Percentiles rank a stretch among this genome's conserved stretches.
phyloP scores from a whole-genome alignment of 345 rosid species.

The Salix arbutifolia region DNA sequence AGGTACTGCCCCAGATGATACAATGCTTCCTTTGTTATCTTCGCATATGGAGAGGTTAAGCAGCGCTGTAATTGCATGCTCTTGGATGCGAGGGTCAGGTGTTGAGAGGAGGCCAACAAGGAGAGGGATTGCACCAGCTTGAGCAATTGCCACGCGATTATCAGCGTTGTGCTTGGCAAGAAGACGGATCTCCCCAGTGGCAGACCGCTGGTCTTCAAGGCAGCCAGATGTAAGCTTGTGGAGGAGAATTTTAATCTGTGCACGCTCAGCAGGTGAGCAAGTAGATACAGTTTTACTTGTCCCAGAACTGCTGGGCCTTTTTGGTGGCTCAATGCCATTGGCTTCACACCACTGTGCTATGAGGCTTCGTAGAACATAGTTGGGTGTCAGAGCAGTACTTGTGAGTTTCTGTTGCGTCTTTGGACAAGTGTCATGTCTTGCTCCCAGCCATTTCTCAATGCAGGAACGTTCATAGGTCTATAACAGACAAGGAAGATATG shows the following conservation, averaged over 20 bases:
- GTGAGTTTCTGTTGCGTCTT: slow-evolving; percentile 82
- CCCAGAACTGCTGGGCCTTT: slow-evolving; percentile 65
- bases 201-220: slow-evolving; percentile 75
- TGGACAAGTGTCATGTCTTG: slow-evolving; percentile 86
- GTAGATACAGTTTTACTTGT: slow-evolving; percentile 57
- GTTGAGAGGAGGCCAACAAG: slow-evolving; percentile 77
- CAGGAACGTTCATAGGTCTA: slow-evolving; percentile 92
- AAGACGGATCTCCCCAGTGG: slow-evolving; percentile 93
- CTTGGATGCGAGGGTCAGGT: slow-evolving; percentile 84
- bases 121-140: slow-evolving; percentile 97
- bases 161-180: slow-evolving; percentile 96
- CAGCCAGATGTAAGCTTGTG: slow-evolving; percentile 66
- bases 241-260: slow-evolving; percentile 69
- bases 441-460: slow-evolving; percentile 95
- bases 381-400: slow-evolving; percentile 69
- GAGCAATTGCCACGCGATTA: slow-evolving; percentile 95
- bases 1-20: slow-evolving; percentile 85
- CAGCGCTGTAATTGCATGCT: slow-evolving; percentile 92
- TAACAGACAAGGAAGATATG: slow-evolving; percentile 19
- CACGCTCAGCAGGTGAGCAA: slow-evolving; percentile 67
- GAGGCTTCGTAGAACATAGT: slow-evolving; percentile 89
- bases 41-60: slow-evolving; percentile 96
- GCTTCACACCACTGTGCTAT: slow-evolving; percentile 97
- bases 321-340: slow-evolving; percentile 83
- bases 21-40: slow-evolving; percentile 86